These are phyloP conservation scores for Lipomyces chichibuensis DNA, from an alignment of 805 yeast genomes.

Conservation along the genomic window DNA sequence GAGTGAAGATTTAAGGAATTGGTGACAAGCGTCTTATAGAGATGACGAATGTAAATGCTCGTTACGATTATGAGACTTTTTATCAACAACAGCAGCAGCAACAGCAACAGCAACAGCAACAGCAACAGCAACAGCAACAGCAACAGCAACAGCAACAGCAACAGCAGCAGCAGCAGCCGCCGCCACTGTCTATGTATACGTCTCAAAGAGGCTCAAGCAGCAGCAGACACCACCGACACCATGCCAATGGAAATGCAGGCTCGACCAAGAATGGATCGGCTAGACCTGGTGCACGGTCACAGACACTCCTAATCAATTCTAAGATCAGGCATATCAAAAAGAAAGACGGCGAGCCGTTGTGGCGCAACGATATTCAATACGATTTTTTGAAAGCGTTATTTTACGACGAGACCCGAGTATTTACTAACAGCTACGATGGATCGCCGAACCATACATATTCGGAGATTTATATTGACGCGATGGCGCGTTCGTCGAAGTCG, in stretches of 20 bases:
- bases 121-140: constrained; percentile 1
- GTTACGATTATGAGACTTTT: constrained; percentile 13
- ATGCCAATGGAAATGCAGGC: constrained; percentile 1
- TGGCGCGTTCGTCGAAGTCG: constrained; percentile 80
- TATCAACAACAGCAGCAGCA: constrained; percentile 6
- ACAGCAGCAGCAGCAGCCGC: constrained; percentile 3
- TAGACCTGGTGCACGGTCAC: constrained; percentile 27
- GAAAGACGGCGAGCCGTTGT: constrained; percentile 87
- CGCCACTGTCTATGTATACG: constrained; percentile 14
- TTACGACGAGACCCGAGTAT: constrained; percentile 63
- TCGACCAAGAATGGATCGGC: not conserved
- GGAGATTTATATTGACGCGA: constrained; percentile 77
- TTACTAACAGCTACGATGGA: constrained; percentile 52
- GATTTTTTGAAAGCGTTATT: constrained; percentile 71
- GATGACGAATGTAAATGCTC: constrained; percentile 2
- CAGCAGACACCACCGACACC: constrained; percentile 1
- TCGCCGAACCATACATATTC: constrained; percentile 68
- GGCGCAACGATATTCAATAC: constrained; percentile 85
- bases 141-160: not conserved
- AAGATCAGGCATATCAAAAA: constrained; percentile 63
- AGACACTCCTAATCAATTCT: constrained; percentile 37
- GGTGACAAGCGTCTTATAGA: not conserved
- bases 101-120: not conserved
- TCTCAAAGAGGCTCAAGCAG: constrained; percentile 9
- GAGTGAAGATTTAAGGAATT: not conserved